These are phyloP conservation scores for Penicillium cosmopolitanum DNA, from an alignment of 495 filamentous ascomycete genomes.

Conservation along the genomic window DNA sequence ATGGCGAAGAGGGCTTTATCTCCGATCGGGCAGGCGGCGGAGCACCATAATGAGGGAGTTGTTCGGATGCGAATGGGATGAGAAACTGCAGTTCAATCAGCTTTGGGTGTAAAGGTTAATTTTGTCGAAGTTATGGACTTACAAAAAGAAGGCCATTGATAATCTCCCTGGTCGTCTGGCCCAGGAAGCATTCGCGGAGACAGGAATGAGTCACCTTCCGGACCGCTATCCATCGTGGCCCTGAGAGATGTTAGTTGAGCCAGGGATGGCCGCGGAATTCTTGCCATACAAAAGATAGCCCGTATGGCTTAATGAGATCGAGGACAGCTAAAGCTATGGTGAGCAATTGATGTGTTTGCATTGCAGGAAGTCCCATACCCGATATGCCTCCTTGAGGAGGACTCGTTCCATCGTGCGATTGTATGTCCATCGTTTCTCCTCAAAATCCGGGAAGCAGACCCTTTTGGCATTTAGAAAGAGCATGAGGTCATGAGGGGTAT, in stretches of 20 bases:
- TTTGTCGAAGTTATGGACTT: slow-evolving; percentile 6
- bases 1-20: slow-evolving; percentile 41
- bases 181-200: slow-evolving; percentile 39
- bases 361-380: slow-evolving; percentile 25
- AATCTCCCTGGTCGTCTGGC: slow-evolving; percentile 39
- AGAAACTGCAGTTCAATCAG: slow-evolving; percentile 22
- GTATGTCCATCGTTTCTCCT: slow-evolving; percentile 40
- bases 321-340: slow-evolving; percentile 37
- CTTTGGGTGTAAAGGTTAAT: background rate
- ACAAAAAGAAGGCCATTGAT: slow-evolving; percentile 38
- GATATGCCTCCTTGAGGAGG: slow-evolving; percentile 40
- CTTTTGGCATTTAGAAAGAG: slow-evolving; percentile 17
- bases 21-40: slow-evolving; percentile 37
- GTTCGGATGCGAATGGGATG: slow-evolving; percentile 37
- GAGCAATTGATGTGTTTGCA: background rate
- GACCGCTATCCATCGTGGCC: slow-evolving; percentile 45
- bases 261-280: background rate
- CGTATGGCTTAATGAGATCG: slow-evolving; percentile 44
- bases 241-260: slow-evolving; percentile 29
- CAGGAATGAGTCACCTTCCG: slow-evolving; percentile 41
- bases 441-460: slow-evolving; percentile 42
- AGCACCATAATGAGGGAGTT: slow-evolving; percentile 40
- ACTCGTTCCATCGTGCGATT: slow-evolving; percentile 42
- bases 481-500: background rate
- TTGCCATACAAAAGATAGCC: slow-evolving; percentile 41